These are phyloP conservation scores for Avena atlantica DNA, from an alignment of 176 grass and related monocot genomes.

Conservation along the genomic window DNA sequence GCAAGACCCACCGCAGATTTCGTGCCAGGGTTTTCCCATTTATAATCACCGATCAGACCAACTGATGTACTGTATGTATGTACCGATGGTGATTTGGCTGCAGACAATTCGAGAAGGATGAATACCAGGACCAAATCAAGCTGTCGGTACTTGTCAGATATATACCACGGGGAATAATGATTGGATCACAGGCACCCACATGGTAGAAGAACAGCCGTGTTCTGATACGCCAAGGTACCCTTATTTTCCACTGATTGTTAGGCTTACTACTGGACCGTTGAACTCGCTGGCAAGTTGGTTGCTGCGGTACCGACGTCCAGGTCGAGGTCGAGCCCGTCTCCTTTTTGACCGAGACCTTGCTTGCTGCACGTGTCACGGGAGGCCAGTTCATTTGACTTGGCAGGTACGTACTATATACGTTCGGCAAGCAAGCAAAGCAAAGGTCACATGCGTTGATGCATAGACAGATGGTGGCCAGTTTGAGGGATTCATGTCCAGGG, in stretches of 20 bases:
- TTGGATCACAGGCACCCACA: background rate
- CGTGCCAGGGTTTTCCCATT: too few species aligned
- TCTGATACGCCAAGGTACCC: background rate
- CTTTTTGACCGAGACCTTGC: constrained; percentile 2
- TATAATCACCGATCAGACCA: too few species aligned
- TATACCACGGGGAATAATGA: background rate
- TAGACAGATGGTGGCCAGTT: background rate
- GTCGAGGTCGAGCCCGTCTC: background rate
- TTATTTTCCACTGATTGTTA: constrained; percentile 19
- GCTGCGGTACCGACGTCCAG: background rate
- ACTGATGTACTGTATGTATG: too few species aligned
- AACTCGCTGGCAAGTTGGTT: background rate
- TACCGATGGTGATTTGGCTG: background rate
- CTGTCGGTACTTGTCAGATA: background rate
- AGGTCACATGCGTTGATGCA: constrained; percentile 30
- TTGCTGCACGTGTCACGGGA: constrained; percentile 12
- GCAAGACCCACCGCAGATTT: too few species aligned
- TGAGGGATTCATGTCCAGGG: constrained; percentile 6
- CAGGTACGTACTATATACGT: background rate
- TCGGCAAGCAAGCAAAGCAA: background rate
- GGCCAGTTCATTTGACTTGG: constrained; percentile 49
- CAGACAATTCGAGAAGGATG: background rate
- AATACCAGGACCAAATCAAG: background rate
- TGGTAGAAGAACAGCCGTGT: background rate
- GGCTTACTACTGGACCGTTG: constrained; percentile 14